These are phyloP conservation scores for Botrytis medusae DNA, from an alignment of 2,329 filamentous ascomycete species.

Conservation along the genomic window DNA sequence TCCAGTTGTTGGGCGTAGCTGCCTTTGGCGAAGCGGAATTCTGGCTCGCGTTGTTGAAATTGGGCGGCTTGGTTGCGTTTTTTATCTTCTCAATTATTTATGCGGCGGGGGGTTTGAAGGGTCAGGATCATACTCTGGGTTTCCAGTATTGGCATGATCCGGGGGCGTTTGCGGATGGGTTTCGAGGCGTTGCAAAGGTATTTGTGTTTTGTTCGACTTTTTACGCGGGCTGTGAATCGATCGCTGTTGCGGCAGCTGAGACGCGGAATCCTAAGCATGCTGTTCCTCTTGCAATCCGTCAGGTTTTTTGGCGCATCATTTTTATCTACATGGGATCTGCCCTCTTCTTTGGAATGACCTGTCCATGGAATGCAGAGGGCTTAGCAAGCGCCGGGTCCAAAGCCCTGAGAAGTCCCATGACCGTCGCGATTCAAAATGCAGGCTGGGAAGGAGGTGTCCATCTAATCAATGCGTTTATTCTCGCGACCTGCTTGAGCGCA, in stretches of 20 bases:
- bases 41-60: constrained; percentile 73
- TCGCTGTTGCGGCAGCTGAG: constrained; percentile 57
- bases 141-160: constrained; percentile 72
- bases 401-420: constrained; percentile 71
- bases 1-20: constrained; percentile 71
- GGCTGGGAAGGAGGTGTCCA: constrained; percentile 73
- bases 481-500: constrained; percentile 69
- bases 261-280: constrained; percentile 49
- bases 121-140: constrained; percentile 57
- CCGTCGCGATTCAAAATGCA: constrained; percentile 70
- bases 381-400: constrained; percentile 62
- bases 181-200: constrained; percentile 63
- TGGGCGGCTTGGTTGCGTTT: constrained; percentile 67
- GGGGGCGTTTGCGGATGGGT: constrained; percentile 68
- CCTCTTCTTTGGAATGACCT: constrained; percentile 73
- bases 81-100: constrained; percentile 75
- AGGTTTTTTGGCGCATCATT: constrained; percentile 90
- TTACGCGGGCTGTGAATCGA: constrained; percentile 65
- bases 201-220: constrained; percentile 70
- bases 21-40: constrained; percentile 80
- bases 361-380: constrained; percentile 64
- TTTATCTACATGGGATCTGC: constrained; percentile 79
- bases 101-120: constrained; percentile 64
- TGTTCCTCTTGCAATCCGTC: constrained; percentile 68
- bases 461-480: constrained; percentile 75